Base-by-base conservation (phyloP, 2,329 filamentous ascomycete genomes). In the Sporothrix curviconia region DNA sequence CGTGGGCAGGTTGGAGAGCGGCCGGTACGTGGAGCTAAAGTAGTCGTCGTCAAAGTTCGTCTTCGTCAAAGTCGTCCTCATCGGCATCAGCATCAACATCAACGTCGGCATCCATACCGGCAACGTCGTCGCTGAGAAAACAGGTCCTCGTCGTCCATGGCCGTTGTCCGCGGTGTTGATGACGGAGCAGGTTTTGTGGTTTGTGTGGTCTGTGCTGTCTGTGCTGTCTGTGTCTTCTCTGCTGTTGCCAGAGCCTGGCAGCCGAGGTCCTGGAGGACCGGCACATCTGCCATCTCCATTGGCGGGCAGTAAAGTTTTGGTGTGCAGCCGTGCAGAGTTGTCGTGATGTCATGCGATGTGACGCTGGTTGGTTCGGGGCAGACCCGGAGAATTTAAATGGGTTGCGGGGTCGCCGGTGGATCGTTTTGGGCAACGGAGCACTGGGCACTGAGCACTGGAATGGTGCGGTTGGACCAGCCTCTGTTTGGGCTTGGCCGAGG, bases 1-100 rank as follows among this genome's bases (percentile, higher is more conserved):
- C 54, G 84, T 87, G 22, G 84, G 84, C 22, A 87, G 77, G 68
- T 84, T 85, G 30, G 84, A 87, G 53, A 87, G 75, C 9, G 84
- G 84, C 49, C 82, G 79, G 70, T 87, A 87, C 62, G 83, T 84
- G 60, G 74, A 73, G 56, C 70, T 68, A 65, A 84, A 83, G 69
- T 81, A 82, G 61, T 76, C 75, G 59, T 77, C 74, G 65, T 77
- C 76, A 61, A 75, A 73, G 64, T 78, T 73, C 74, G 64, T 78
- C 74, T 60, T 75, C 72, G 43, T 55, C 43, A 7, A n/a, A 24
- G 6, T 54, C 39, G 28, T 43, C 25, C 2, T 42, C 37, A 2
- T 7, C 15, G n/a, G 54, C 55, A n/a, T 15, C 24, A 11, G 19
- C 50, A 9, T 32, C 51, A 61, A 76, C 74, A 7, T 43, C 51